Evolutionary conservation across 1,284 basidiomycete genomes (phyloP).

Genomic region (Tilletia caries): DNA sequence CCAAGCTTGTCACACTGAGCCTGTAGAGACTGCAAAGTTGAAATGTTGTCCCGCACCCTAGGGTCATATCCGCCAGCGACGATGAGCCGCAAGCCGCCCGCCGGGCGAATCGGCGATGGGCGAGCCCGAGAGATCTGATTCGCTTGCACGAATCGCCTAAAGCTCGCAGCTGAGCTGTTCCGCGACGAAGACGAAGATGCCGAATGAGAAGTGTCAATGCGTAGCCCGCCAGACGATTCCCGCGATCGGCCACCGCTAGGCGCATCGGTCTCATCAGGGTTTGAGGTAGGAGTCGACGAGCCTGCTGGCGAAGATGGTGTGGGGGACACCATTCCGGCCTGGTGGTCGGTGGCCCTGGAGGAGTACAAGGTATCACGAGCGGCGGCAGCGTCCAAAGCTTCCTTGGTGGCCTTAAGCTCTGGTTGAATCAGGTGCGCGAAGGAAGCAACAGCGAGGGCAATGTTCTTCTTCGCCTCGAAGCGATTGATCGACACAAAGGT

Average conservation of each 20-base stretch:
- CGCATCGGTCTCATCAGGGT: neutral
- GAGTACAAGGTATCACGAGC: neutral
- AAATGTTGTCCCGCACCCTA: constrained; percentile 67
- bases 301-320: neutral
- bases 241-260: neutral
- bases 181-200: neutral
- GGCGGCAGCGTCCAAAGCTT: neutral
- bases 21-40: constrained; percentile 57
- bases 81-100: constrained; percentile 27
- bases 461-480: constrained; percentile 94
- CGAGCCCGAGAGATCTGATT: neutral
- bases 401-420: constrained; percentile 8
- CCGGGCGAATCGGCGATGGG: neutral
- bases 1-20: constrained; percentile 31
- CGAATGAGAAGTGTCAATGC: neutral
- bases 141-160: neutral
- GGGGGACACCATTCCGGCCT: neutral
- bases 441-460: constrained; percentile 72
- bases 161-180: neutral
- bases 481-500: constrained; percentile 87
- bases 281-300: neutral
- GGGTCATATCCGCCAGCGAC: constrained; percentile 71
- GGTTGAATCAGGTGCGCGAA: constrained; percentile 60
- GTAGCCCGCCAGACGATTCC: neutral
- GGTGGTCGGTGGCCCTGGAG: neutral